phyloP scores from a whole-genome alignment of 352 stramenopile species.

The Globisporangium canariense region DNA sequence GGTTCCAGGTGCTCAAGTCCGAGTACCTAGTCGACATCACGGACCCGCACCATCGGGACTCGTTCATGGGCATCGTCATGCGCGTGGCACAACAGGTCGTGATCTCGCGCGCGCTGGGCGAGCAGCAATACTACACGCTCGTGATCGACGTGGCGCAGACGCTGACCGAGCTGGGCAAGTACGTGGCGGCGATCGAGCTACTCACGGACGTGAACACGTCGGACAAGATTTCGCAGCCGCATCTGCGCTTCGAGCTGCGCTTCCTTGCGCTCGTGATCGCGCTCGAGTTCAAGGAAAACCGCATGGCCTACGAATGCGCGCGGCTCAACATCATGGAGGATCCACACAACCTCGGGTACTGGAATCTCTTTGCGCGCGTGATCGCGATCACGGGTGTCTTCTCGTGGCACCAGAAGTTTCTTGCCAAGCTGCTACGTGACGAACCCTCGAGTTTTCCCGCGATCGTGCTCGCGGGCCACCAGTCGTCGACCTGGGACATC shows the following conservation, averaged over 20 bases:
- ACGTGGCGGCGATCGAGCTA: constrained; percentile 80
- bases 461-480: constrained; percentile 77
- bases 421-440: constrained; percentile 76
- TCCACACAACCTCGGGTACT: constrained; percentile 75
- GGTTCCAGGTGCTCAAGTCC: constrained; percentile 78
- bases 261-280: constrained; percentile 83
- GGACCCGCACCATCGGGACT: constrained; percentile 66
- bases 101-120: constrained; percentile 63
- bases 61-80: constrained; percentile 84
- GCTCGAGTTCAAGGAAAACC: constrained; percentile 81
- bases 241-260: constrained; percentile 72
- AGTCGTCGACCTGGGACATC: constrained; percentile 83
- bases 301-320: constrained; percentile 86
- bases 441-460: constrained; percentile 75
- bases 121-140: constrained; percentile 74
- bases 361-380: constrained; percentile 82
- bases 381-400: constrained; percentile 83
- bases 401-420: constrained; percentile 86
- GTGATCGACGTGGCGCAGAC: constrained; percentile 79
- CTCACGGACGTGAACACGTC: constrained; percentile 86
- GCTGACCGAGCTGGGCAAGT: constrained; percentile 76
- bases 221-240: constrained; percentile 73
- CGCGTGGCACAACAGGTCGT: constrained; percentile 80
- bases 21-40: constrained; percentile 83
- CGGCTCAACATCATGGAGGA: constrained; percentile 87